Evolutionary conservation across 257 asterid genomes (phyloP), one percentile per base, ranked within the genome.

Genomic region (Solanum verrucosum): DNA sequence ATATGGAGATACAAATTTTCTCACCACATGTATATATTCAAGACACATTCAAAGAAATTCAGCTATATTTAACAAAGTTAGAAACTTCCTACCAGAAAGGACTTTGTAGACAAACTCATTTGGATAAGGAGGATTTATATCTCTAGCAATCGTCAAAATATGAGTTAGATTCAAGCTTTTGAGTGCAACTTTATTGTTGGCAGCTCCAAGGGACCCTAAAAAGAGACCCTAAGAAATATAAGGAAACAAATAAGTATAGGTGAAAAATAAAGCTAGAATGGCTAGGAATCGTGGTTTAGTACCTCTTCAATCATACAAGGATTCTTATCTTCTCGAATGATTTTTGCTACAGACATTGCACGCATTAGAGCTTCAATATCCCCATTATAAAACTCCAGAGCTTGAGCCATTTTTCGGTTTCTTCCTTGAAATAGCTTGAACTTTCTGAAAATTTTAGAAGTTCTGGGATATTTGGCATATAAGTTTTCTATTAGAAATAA

Each of bases 141-240:
- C 89, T 89, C 79, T 90, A 72, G 98, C 96, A 25, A 94, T 92
- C 0, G 96, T 95, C 93, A 96, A 90, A 84, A 95, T 86, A 85
- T 95, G 99, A 2, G 98, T 97, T 89, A 96, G 63, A 52, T 96
- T 95, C 90, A 90, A 90, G 89, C 90, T 92, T 72, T 91, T 91
- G 92, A 96, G 89, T 89, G 91, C 93, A 81, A 34, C 85, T 90
- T 85, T 91, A 72, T 92, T 91, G 84, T 87, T 90, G 68, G 99
- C 99, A 91, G 99, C 98, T 87, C 95, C 98, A 40, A 95, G 87
- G n/a, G 99, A 96, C 25, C 99, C 99, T 86, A 96, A 91, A 91
- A 88, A 95, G 78, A 96, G 96, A 81, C 98, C 99, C 98, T 96
- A 93, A 42, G 35, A 89, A 87, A 56, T 37, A 84, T 78, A 89